Percentiles rank a stretch among this genome's conserved stretches.
Conservation (phyloP, 163 green algal species). For the Coccomyxa subellipsoidea region DNA sequence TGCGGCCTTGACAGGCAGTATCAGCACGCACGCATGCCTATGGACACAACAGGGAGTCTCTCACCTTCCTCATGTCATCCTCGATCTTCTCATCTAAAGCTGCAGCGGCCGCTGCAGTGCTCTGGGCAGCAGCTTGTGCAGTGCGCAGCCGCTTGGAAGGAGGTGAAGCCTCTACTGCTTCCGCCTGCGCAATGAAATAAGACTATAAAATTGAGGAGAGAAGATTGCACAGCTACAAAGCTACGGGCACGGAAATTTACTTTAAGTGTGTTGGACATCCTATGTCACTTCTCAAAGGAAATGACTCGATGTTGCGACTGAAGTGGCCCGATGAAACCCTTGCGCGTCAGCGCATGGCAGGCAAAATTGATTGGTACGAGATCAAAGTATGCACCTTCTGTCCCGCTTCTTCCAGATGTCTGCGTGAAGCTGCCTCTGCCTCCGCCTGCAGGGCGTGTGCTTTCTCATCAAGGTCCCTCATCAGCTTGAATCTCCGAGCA, state of each 20-base stretch:
- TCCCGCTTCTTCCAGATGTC: constrained; percentile 31
- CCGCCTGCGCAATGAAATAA: background rate
- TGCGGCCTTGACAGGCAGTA: no score
- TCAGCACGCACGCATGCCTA: no score
- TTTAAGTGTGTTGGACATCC: background rate
- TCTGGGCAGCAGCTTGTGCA: background rate
- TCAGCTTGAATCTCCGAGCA: constrained; percentile 44
- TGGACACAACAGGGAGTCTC: background rate
- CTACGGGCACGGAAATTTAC: background rate
- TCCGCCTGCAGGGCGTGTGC: constrained; percentile 35
- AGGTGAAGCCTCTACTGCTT: background rate
- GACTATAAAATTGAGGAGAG: no score
- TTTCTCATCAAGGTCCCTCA: constrained; percentile 57
- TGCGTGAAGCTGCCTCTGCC: constrained; percentile 36
- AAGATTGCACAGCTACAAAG: no score
- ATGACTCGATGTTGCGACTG: no score
- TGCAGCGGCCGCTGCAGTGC: background rate
- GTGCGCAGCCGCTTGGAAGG: constrained; percentile 29
- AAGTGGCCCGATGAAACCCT: background rate
- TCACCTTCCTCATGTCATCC: constrained; percentile 22
- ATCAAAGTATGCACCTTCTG: constrained; percentile 11
- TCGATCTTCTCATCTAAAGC: constrained; percentile 7
- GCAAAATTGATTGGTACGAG: background rate
- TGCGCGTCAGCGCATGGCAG: background rate
- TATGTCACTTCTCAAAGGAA: no score